phyloP scores from a whole-genome alignment of 371 early-diverging fungal species.

The Coemansia sp. region DNA sequence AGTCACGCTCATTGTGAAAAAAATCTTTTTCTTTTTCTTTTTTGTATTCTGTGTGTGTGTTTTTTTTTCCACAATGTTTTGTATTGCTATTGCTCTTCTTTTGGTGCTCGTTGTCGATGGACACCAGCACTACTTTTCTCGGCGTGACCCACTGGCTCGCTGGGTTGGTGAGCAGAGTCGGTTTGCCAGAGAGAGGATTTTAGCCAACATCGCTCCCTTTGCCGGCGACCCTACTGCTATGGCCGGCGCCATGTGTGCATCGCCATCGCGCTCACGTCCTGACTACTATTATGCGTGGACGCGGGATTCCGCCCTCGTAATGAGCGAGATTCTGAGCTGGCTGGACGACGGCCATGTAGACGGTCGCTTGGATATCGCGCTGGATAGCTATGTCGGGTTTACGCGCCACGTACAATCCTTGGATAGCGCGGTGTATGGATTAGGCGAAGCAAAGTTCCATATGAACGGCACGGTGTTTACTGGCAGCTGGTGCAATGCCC shows the following conservation, averaged over 20 bases:
- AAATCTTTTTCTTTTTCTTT: neutral
- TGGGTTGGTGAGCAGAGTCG: constrained; percentile 17
- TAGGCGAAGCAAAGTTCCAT: constrained; percentile 80
- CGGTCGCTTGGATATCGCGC: constrained; percentile 1
- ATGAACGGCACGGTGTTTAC: constrained; percentile 60
- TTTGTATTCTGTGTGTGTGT: too few species aligned
- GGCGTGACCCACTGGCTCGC: constrained; percentile 6
- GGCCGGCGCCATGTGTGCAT: constrained; percentile 57
- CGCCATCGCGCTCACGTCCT: constrained; percentile 56
- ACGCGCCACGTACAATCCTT: constrained; percentile 23
- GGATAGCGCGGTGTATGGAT: constrained; percentile 30
- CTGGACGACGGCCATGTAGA: neutral
- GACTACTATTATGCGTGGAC: constrained; percentile 81
- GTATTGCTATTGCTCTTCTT: too few species aligned
- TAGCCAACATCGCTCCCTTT: constrained; percentile 38
- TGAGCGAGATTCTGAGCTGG: constrained; percentile 52
- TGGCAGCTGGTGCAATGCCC: constrained; percentile 70
- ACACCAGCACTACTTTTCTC: too few species aligned
- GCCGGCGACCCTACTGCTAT: constrained; percentile 16
- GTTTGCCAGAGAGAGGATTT: constrained; percentile 6
- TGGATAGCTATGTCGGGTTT: constrained; percentile 46
- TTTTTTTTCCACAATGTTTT: too few species aligned
- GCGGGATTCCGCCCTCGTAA: constrained; percentile 68
- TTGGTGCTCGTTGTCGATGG: too few species aligned
- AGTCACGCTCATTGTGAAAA: neutral